Conservation (phyloP, 1,284 basidiomycete genomes). For the Ustilago vetiveriae region DNA sequence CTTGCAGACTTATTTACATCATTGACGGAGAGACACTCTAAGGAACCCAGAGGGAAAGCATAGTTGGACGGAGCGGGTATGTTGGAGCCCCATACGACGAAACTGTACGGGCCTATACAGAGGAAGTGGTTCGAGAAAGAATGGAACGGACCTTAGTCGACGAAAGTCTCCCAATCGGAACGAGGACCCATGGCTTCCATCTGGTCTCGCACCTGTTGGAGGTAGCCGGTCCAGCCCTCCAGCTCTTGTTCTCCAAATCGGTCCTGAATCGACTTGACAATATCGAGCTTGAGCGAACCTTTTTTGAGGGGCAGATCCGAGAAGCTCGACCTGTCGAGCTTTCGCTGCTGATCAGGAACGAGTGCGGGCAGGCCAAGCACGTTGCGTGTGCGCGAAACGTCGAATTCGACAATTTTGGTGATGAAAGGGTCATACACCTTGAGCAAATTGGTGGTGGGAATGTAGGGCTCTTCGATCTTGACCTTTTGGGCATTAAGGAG, state of each 20-base stretch:
- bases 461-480: constrained; percentile 41
- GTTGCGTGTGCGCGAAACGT: constrained; percentile 28
- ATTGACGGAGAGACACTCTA: no score
- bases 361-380: constrained; percentile 29
- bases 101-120: no score
- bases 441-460: constrained; percentile 35
- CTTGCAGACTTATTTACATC: no score
- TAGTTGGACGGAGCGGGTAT: no score
- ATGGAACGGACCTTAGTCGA: no score
- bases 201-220: constrained; percentile 33
- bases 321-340: constrained; percentile 8
- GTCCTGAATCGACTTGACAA: constrained; percentile 31
- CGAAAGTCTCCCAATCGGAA: constrained; percentile 41
- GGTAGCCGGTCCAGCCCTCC: constrained; percentile 35
- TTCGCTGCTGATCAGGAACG: constrained; percentile 14
- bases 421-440: constrained; percentile 47
- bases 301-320: constrained; percentile 31
- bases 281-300: constrained; percentile 25
- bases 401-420: constrained; percentile 42
- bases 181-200: constrained; percentile 43
- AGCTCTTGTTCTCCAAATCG: constrained; percentile 12
- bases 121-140: no score
- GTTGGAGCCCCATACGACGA: no score
- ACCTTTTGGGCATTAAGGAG: constrained; percentile 30
- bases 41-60: no score